Evolutionary conservation across 495 filamentous ascomycete genomes (phyloP), one percentile per base, ranked within the genome.

Genomic region (Rhizodiscina lignyota): DNA sequence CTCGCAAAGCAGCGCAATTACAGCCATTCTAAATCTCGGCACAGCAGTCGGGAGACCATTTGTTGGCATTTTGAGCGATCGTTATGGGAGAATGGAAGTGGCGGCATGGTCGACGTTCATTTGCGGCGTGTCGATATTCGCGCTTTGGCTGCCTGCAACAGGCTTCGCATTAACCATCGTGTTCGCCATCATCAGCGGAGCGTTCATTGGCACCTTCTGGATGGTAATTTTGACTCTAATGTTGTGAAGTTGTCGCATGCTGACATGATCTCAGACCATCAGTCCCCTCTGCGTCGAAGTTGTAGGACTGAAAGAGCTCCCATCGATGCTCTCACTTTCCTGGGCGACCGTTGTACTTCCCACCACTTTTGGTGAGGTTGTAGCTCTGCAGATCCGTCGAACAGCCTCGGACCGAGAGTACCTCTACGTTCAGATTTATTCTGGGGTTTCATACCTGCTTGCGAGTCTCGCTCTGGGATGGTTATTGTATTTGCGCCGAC

Each of bases 121-220:
- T 1, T 45, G 42, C 15, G 19, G 18, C 12, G 15, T 41, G 3
- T 27, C 30, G 3, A 18, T 37, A 0, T 48, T 32, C 11, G 38
- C 34, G 23, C 18, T 45, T 4, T 48, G 45, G 42, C 21, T 48
- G 1, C 44, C 42, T 17, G 37, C 38, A 4, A 23, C 38, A 5
- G 16, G 19, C 1, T 48, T 39, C 23, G 42, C 16, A 19, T 2
- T 48, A 4, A 36, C 37, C 6, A 35, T 42, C 10, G 5, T 45
- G 16, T 48, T 42, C 32, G 38, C 30, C 1, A 16, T 45, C 3
- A 4, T 44, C 3, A 39, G 12, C 26, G 45, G 45, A 30, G 42
- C 32, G 2, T 36, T 38, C 11, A n/a, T 41, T n/a, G 38, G 45
- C 5, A 30, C 44, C 12, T 48, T 48, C 30, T 47, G 44, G 44